Evolutionary conservation across 495 filamentous ascomycete species (phyloP).

Genomic region (Hyaloscypha finlandica): DNA sequence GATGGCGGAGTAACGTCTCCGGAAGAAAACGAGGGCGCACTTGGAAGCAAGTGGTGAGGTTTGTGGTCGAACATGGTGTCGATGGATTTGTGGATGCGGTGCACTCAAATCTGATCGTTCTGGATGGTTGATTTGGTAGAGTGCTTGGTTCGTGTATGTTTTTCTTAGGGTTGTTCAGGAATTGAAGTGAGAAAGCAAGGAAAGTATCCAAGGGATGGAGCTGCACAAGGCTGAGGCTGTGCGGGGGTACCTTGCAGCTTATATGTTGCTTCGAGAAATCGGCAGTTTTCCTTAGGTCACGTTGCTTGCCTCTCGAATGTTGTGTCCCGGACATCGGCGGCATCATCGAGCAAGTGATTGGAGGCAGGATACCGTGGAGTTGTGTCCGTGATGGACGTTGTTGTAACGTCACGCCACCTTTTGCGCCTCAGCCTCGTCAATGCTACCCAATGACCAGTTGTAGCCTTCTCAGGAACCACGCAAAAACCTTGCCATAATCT

Average conservation of each 20-base stretch:
- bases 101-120: background rate
- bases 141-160: background rate
- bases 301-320: background rate
- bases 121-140: background rate
- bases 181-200: background rate
- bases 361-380: background rate
- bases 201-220: background rate
- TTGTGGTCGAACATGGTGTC: constrained; percentile 13
- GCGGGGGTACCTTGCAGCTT: background rate
- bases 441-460: too few species aligned
- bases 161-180: background rate
- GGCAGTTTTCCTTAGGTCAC: background rate
- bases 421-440: constrained; percentile 13
- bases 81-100: background rate
- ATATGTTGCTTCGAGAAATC: background rate
- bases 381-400: background rate
- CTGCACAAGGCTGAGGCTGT: background rate
- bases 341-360: background rate
- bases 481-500: too few species aligned
- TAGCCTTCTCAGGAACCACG: too few species aligned
- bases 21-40: background rate
- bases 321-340: constrained; percentile 8
- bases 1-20: constrained; percentile 12
- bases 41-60: background rate
- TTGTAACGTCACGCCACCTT: constrained; percentile 18